These are phyloP conservation scores for Guyanaporus albipodus DNA, from an alignment of 768 basidiomycete species.

Conservation along the genomic window DNA sequence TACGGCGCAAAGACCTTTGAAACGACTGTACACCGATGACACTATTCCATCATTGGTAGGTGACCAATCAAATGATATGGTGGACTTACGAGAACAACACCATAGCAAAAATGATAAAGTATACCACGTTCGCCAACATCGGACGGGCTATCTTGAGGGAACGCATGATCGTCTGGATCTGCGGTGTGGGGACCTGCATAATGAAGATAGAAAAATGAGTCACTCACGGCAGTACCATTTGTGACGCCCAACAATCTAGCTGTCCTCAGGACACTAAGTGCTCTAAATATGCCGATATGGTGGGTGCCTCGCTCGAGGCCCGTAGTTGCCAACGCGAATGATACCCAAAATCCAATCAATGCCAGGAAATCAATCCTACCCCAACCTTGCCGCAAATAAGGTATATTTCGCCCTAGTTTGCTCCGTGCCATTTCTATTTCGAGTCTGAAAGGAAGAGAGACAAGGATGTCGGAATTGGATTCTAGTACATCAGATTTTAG, in stretches of 20 bases:
- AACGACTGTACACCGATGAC: slow-evolving; percentile 96
- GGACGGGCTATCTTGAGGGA: slow-evolving; percentile 89
- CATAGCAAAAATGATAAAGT: slow-evolving; percentile 90
- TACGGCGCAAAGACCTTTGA: slow-evolving; percentile 73
- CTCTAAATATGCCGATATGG: slow-evolving; percentile 86
- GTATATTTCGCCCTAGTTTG: slow-evolving; percentile 64
- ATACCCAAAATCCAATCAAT: slow-evolving; percentile 82
- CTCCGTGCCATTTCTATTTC: slow-evolving; percentile 52
- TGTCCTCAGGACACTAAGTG: slow-evolving; percentile 80
- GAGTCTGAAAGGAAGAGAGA: slow-evolving; percentile 57
- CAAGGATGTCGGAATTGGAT: slow-evolving; percentile 36
- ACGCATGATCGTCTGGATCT: slow-evolving; percentile 72
- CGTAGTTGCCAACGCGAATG: slow-evolving; percentile 64
- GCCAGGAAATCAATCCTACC: slow-evolving; percentile 86
- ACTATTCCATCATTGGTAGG: slow-evolving; percentile 24
- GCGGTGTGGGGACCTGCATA: slow-evolving; percentile 8
- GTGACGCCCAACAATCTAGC: slow-evolving; percentile 83
- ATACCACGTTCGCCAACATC: slow-evolving; percentile 83
- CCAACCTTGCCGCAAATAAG: slow-evolving; percentile 93
- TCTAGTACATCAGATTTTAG: slow-evolving; percentile 40
- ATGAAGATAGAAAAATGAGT: not conserved
- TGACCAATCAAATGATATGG: not conserved
- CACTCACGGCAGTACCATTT: slow-evolving; percentile 81
- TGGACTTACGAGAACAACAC: slow-evolving; percentile 72
- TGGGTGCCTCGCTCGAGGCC: slow-evolving; percentile 62